A percentile compares a stretch with the other conserved stretches of the same genome.
Conservation (phyloP, 805 yeast species). For the Ogataea thermomethanolica region DNA sequence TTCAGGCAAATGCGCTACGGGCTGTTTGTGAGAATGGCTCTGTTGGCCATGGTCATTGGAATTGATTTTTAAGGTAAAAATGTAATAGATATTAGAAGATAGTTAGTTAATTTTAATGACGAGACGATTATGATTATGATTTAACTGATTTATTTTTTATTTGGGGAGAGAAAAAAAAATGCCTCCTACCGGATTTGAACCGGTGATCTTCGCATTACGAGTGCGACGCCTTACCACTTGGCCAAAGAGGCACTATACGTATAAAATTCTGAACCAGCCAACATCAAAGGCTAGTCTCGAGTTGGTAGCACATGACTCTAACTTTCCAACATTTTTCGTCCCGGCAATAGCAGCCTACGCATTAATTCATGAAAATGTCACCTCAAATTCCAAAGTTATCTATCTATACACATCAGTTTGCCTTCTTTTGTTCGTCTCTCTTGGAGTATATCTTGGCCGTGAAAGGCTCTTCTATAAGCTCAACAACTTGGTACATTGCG, state of each 20-base stretch:
- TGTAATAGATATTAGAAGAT: constrained; percentile 3
- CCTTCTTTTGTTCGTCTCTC: constrained; percentile 40
- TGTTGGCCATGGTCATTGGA: constrained; percentile 96
- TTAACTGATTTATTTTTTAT: constrained; percentile 1
- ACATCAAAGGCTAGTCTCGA: neutral
- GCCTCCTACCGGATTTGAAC: constrained; percentile 44
- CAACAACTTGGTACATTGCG: constrained; percentile 79
- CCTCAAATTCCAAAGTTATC: too few species aligned
- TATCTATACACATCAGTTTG: constrained; percentile 2
- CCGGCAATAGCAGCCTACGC: too few species aligned
- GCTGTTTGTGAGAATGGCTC: constrained; percentile 96
- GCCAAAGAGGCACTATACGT: constrained; percentile 37
- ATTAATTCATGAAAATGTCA: too few species aligned
- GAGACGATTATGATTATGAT: neutral
- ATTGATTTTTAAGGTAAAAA: constrained; percentile 58
- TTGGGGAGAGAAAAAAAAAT: constrained; percentile 13
- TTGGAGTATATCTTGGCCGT: constrained; percentile 87
- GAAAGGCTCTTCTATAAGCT: constrained; percentile 92
- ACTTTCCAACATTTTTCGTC: too few species aligned
- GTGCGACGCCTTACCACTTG: constrained; percentile 47
- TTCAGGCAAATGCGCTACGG: constrained; percentile 99
- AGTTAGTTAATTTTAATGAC: constrained; percentile 2
- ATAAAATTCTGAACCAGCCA: neutral
- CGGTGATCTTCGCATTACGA: constrained; percentile 45
- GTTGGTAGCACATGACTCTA: neutral